Conservation (phyloP, 805 yeast genomes). For the Metschnikowia santaceciliae region DNA sequence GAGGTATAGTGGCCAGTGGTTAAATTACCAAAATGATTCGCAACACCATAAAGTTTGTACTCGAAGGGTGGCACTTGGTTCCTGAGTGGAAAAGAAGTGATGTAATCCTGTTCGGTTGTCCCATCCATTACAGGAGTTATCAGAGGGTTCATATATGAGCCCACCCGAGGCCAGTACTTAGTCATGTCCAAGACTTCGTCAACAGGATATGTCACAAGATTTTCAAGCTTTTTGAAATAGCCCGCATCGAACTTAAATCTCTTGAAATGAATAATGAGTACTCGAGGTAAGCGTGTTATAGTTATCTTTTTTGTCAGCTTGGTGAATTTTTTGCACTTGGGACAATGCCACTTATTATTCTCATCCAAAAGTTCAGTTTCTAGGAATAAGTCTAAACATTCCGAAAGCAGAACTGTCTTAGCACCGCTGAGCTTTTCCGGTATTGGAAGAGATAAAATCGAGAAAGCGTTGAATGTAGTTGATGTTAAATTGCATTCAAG, state of each 20-base stretch:
- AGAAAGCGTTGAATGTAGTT: conserved; percentile 81
- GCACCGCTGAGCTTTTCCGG: conserved; percentile 42
- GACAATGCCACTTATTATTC: conserved; percentile 83
- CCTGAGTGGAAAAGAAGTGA: conserved; percentile 53
- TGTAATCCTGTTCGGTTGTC: conserved; percentile 40
- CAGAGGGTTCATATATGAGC: conserved; percentile 19
- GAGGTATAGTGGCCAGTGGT: conserved; percentile 89
- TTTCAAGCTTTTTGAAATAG: conserved; percentile 54
- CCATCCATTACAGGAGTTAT: conserved; percentile 26
- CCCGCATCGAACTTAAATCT: conserved; percentile 58
- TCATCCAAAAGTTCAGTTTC: conserved; percentile 70
- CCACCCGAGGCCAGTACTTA: conserved; percentile 63
- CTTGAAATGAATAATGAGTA: conserved; percentile 79
- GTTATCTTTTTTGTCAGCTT: conserved; percentile 64
- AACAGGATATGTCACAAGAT: conserved; percentile 65
- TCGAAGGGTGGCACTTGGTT: conserved; percentile 79
- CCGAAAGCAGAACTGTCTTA: conserved; percentile 37
- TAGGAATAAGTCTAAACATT: conserved; percentile 75
- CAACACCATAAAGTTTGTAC: conserved; percentile 75
- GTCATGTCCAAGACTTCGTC: conserved; percentile 55
- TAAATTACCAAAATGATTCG: conserved; percentile 78
- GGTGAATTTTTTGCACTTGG: conserved; percentile 61
- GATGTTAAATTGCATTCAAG: conserved; percentile 69
- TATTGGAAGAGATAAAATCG: conserved; percentile 75
- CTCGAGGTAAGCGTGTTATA: conserved; percentile 74